Percentiles rank a stretch among this genome's conserved stretches.
These are phyloP conservation scores for Colletotrichum ledebouriae DNA, from an alignment of 2,329 filamentous ascomycete genomes.

Conservation along the genomic window DNA sequence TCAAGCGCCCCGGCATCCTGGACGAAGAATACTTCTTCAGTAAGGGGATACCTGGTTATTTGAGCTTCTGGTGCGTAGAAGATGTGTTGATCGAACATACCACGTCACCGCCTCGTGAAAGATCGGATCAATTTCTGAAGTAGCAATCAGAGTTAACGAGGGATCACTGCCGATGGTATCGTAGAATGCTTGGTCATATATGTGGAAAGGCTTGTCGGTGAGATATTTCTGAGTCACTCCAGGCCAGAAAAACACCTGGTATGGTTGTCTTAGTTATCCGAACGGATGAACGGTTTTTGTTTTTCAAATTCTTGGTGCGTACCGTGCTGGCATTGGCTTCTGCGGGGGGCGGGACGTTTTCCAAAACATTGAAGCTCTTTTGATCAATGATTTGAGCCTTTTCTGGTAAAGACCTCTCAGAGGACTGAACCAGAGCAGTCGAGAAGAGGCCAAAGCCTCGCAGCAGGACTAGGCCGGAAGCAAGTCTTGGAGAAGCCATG, in stretches of 20 bases:
- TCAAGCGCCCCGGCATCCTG: constrained; percentile 63
- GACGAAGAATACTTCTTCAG: constrained; percentile 67
- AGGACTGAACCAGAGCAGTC: constrained; percentile 39
- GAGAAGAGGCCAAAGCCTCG: constrained; percentile 45
- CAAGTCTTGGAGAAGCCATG: constrained; percentile 25
- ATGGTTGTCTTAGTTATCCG: background rate
- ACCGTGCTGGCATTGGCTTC: constrained; percentile 55
- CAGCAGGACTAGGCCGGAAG: constrained; percentile 27
- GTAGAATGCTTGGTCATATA: constrained; percentile 66
- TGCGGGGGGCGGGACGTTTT: constrained; percentile 53
- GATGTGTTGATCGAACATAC: constrained; percentile 39
- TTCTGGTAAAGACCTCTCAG: constrained; percentile 24
- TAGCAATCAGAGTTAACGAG: constrained; percentile 63
- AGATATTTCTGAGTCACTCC: constrained; percentile 56
- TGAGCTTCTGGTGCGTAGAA: fast-evolving
- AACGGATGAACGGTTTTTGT: background rate
- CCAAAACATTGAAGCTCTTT: constrained; percentile 58
- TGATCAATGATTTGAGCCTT: constrained; percentile 59
- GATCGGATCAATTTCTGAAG: constrained; percentile 58
- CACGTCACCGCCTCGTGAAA: constrained; percentile 71
- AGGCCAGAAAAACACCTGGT: constrained; percentile 58
- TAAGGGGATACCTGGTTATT: constrained; percentile 51
- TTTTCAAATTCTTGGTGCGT: constrained; percentile 1
- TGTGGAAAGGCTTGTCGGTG: constrained; percentile 54
- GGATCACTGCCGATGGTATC: constrained; percentile 63